These are phyloP conservation scores for Ciborinia camelliae DNA, from an alignment of 2,329 filamentous ascomycete genomes.

Conservation along the genomic window DNA sequence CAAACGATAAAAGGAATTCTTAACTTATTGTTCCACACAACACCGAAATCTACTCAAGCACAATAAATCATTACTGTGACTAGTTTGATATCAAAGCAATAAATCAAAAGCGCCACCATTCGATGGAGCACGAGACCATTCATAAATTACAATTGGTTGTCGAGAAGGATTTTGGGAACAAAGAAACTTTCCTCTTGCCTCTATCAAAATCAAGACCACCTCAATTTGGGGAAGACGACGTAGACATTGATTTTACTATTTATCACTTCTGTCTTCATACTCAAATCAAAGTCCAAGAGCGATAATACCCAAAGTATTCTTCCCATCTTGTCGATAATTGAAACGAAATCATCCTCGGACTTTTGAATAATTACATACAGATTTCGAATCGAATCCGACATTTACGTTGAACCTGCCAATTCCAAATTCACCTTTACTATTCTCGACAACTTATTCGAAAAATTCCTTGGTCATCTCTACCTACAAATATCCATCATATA, in stretches of 20 bases:
- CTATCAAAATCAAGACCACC: neutral
- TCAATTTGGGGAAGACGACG: neutral
- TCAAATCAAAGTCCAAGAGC: neutral
- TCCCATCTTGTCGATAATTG: neutral
- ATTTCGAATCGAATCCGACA: neutral
- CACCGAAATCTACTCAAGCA: neutral
- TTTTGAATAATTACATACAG: neutral
- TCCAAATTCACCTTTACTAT: neutral
- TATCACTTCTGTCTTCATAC: neutral
- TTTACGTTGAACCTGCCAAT: neutral
- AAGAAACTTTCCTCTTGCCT: neutral
- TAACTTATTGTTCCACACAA: neutral
- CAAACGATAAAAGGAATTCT: neutral
- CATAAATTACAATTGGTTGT: neutral
- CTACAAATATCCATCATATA: neutral
- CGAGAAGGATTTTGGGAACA: neutral
- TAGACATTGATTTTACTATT: neutral
- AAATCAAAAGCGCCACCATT: neutral
- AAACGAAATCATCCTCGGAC: neutral
- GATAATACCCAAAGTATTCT: constrained; percentile 1
- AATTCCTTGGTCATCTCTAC: no score
- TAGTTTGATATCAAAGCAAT: neutral
- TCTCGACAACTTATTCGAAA: no score
- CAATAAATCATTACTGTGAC: neutral
- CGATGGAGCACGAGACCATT: constrained; percentile 2